Base-by-base conservation (phyloP, 2,329 filamentous ascomycete genomes). In the Aspergillus bombycis region DNA sequence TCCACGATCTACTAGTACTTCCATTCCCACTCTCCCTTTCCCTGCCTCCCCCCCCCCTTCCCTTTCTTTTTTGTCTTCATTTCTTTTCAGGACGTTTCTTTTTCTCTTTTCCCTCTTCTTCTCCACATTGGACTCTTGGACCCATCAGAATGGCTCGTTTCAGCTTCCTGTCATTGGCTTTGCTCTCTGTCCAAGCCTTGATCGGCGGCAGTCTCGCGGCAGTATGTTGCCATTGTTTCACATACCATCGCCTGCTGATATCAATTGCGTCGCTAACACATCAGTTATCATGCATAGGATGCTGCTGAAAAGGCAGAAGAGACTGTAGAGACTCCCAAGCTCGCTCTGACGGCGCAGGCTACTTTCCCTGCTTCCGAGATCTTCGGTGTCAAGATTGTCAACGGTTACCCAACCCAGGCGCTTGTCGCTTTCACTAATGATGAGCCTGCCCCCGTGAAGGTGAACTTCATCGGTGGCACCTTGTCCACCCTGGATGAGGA, bases 321-420 rank as follows among this genome's bases (percentile, higher is more conserved):
- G 64, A 88, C 82, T 81, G 88, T 83, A 81, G 87, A 80, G 83
- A 90, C 75, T 78, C 89, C 82, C 69, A 84, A 80, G 65, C 77
- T 88, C 64, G 82, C 82, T 62, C 84, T 89, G 68, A 79, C 80
- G 60, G 82, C 87, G 67, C 80, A 83, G 58, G 82, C 86, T 62
- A 82, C 83, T 38, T 90, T 90, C 79, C 88, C 88, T 34, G 79
- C 86, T 68, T 83, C 86, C 63, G 92, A 96, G 83, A 89, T 96
- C 80, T 95, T 97, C 72, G 95, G 94, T 73, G 89, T 98, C 72
- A 97, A 96, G 87, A 89, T 98, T 71, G 87, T 98, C 84, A 99
- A 99, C 78, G 93, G 93, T 74, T 89, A 90, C 69, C 88, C 93
- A 48, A 97, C 93, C 67, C 88, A 91, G 78, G 91, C 93, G 41